These are phyloP conservation scores for Zanthoxylum bungeanum DNA, from an alignment of 345 rosid species.

Conservation along the genomic window DNA sequence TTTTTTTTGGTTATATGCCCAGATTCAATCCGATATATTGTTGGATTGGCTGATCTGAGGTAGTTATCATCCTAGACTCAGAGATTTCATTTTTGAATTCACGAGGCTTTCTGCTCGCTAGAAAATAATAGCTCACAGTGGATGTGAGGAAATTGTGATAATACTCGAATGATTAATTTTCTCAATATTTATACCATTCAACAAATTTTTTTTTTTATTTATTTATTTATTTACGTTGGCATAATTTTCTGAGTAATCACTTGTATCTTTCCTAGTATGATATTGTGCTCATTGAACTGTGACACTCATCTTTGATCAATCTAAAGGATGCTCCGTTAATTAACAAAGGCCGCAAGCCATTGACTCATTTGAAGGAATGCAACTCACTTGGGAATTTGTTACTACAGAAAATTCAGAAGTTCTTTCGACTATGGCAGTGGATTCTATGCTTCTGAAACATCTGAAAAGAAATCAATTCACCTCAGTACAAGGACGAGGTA, in stretches of 20 bases:
- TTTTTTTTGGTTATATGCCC: neutral
- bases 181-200: neutral
- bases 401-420: conserved; percentile 8
- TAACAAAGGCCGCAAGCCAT: conserved; percentile 18
- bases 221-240: neutral
- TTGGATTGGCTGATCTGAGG: conserved; percentile 19
- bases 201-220: neutral
- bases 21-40: conserved; percentile 15
- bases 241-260: neutral
- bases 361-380: conserved; percentile 23
- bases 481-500: conserved; percentile 18
- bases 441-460: neutral
- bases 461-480: conserved; percentile 4
- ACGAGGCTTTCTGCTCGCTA: neutral
- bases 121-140: conserved; percentile 5
- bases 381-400: conserved; percentile 23
- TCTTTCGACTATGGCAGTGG: neutral
- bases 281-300: neutral
- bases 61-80: neutral
- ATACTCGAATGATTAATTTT: neutral
- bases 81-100: conserved; percentile 9
- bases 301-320: conserved; percentile 10
- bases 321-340: conserved; percentile 6
- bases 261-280: neutral
- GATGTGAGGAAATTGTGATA: neutral